Percentiles rank a stretch among this genome's conserved stretches.
Evolutionary conservation across 2,329 filamentous ascomycete genomes (phyloP).

Genomic region (Stylonectria norvegica): DNA sequence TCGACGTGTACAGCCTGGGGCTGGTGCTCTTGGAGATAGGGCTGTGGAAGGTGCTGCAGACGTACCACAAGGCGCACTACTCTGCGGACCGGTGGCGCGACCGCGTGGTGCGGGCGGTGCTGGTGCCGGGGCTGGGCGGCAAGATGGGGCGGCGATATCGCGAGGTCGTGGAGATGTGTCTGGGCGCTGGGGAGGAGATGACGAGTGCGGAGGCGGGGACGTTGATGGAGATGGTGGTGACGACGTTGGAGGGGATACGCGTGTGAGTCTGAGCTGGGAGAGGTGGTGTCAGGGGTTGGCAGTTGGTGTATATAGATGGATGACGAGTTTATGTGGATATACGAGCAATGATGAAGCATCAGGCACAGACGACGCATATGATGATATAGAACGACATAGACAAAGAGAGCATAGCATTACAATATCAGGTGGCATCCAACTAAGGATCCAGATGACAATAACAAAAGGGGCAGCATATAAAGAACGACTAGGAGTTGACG

Average conservation of each 20-base stretch:
- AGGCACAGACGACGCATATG: too few relatives aligned
- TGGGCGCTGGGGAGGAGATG: conserved; percentile 37
- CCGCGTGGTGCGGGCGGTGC: conserved; percentile 37
- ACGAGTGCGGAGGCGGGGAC: conserved; percentile 35
- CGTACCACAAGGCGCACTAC: conserved; percentile 41
- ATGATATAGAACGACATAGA: too few relatives aligned
- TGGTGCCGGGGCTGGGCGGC: conserved; percentile 40
- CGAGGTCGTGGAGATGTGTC: conserved; percentile 41
- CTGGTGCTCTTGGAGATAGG: conserved; percentile 50
- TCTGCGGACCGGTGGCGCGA: conserved; percentile 41
- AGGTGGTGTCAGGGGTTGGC: too few relatives aligned
- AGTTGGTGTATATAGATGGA: not conserved
- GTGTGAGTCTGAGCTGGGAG: too few relatives aligned
- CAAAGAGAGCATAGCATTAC: too few relatives aligned
- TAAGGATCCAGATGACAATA: not conserved
- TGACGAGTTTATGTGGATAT: too few relatives aligned
- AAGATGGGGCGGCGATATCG: conserved; percentile 40
- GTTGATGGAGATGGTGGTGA: conserved; percentile 42
- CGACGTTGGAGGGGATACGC: conserved; percentile 37
- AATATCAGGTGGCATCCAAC: too few relatives aligned
- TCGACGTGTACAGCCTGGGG: conserved; percentile 52
- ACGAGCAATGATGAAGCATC: too few relatives aligned
- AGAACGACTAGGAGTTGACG: conserved; percentile 4
- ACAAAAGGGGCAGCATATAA: not conserved
- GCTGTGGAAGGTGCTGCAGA: conserved; percentile 43